Evolutionary conservation across 257 asterid species (phyloP), one percentile per base, ranked within the genome.

Genomic region (Solanum gracilifrons): DNA sequence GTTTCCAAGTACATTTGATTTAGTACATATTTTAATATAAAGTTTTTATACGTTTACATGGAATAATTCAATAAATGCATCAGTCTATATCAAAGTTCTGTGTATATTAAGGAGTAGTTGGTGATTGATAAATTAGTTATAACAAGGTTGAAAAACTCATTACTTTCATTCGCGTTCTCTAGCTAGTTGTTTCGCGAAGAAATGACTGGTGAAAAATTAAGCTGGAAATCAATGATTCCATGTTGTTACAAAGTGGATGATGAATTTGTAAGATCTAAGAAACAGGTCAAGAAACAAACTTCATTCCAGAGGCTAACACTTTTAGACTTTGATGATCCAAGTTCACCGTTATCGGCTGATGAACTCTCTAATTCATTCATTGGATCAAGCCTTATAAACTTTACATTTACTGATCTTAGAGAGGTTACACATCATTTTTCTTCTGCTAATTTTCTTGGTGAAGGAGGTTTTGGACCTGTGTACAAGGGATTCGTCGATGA

Each of bases 351-450:
- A 6, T 85, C 87, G 31, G 87, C 87, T 36, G 77, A 85, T 68
- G 87, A 41, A 36, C 66, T 85, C 12, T 85, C 87, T n/a, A 85
- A 85, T 66, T 85, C 87, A 39, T 85, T 85, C 80, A 85, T 85
- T 64, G 87, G 87, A 37, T 27, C 87, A 29, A 66, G 51, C 31
- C 77, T 85, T 13, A 29, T 37, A 11, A 85, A 39, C 41, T 85
- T 85, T 32, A 85, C 82, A 27, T 85, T 66, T 62, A 85, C 87
- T 64, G 32, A 85, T 43, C 87, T 85, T 10, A 85, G 87, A 85
- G 87, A 85, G 82, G 82, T 71, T 3, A 85, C 87, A 23, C 87
- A 68, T 12, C 4, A 71, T 46, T 85, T 85, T 71, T 37, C 87
- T 21, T 85, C 87, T 11, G 25, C 41, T 66, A 85, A 85, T 66